These are phyloP conservation scores for Sclerotinia borealis DNA, from an alignment of 2,329 filamentous ascomycete species.

Conservation along the genomic window DNA sequence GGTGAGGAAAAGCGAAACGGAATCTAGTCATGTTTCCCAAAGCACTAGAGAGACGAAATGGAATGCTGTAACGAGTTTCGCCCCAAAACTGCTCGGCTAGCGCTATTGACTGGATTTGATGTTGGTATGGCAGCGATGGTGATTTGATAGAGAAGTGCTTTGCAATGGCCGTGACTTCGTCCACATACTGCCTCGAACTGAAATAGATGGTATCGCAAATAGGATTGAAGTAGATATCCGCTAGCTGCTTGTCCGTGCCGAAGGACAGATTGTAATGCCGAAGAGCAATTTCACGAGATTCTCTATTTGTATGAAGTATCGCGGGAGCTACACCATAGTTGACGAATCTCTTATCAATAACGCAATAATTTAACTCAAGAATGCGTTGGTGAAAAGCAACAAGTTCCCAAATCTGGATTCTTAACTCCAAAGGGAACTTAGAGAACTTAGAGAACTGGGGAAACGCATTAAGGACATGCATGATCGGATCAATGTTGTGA, in stretches of 20 bases:
- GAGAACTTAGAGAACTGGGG: background rate
- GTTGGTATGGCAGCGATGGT: background rate
- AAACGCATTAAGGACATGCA: background rate
- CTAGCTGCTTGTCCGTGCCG: slow-evolving; percentile 4
- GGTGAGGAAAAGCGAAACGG: background rate
- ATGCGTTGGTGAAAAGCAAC: slow-evolving; percentile 1
- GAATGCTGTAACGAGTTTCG: background rate
- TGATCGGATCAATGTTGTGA: background rate
- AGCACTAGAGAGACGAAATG: background rate
- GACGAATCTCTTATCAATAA: slow-evolving; percentile 1
- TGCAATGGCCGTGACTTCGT: slow-evolving; percentile 9
- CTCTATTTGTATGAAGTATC: slow-evolving; percentile 11
- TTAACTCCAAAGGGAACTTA: background rate
- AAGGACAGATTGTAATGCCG: slow-evolving; percentile 9
- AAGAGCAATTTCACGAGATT: slow-evolving; percentile 9
- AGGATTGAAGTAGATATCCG: slow-evolving; percentile 13
- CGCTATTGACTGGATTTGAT: slow-evolving; percentile 11
- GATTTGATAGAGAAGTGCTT: slow-evolving; percentile 6
- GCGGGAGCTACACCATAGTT: slow-evolving; percentile 5
- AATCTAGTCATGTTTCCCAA: slow-evolving; percentile 2
- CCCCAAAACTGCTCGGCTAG: background rate
- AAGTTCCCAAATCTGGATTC: slow-evolving; percentile 1
- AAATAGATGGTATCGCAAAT: slow-evolving; percentile 12
- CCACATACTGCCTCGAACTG: slow-evolving; percentile 8
- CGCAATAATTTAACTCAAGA: slow-evolving; percentile 7